Evolutionary conservation across 352 stramenopile species (phyloP), one percentile per base, ranked within the genome.

Genomic region (Phytopythium sindhum): DNA sequence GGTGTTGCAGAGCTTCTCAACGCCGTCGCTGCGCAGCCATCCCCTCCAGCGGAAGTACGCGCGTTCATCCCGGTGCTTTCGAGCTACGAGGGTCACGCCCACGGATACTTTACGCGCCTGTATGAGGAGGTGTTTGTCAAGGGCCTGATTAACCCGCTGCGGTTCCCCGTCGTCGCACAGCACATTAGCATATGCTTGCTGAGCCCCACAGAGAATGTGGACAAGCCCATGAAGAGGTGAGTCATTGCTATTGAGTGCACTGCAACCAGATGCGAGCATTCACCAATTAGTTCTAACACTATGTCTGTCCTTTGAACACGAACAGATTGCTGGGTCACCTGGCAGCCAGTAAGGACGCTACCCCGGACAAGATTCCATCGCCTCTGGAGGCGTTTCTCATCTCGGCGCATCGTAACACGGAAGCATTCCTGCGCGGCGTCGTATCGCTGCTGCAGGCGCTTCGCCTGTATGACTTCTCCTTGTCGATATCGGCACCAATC

Each of bases 91-190:
- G 17, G 59, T 0, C 67, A 81, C 9, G 62, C 79, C 0, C 70
- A 75, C n/a, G 66, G 64, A 15, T 96, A 96, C 69, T 70, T 96
- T 7, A 61, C 75, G 37, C 68, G 74, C 39, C 82, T 96, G 19
- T 85, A 64, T 19, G 69, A 89, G 35, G 87, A 94, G 75, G 84
- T 95, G 26, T 60, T 92, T 9, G 65, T 84, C 2, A 91, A 91
- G 55, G 84, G 86, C 1, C 65, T 95, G 44, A 77, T 63, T 21
- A 94, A 95, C 57, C 82, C 87, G 4, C 79, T 96, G 39, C 67
- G 69, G 6, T 93, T 93, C 64, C 88, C 88, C 5, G 75, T 94
- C 48, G 86, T 96, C 23, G 87, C 80, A 9, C 88, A 96, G 50
- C 83, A 95, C 39, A 76, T 90, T 4, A 91, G 68, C 28, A 53